A percentile compares a stretch with the other conserved stretches of the same genome.
These are phyloP conservation scores for Ophiorrhiza pumila DNA, from an alignment of 257 asterid genomes.

Conservation along the genomic window DNA sequence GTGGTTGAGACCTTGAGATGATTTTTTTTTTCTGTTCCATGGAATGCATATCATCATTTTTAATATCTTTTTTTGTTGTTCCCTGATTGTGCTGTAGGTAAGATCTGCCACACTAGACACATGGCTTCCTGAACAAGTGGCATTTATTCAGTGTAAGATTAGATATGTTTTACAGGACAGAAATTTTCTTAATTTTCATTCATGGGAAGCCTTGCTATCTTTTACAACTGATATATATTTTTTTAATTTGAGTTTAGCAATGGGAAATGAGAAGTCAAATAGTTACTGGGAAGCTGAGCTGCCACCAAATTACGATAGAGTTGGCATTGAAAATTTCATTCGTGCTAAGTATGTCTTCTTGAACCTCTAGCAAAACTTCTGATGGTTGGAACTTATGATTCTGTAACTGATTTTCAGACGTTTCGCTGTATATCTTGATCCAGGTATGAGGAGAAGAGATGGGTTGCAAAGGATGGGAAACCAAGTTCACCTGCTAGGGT, in stretches of 20 bases:
- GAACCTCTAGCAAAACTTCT: slow-evolving; percentile 2
- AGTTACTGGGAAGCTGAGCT: slow-evolving; percentile 98
- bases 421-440: slow-evolving; percentile 22
- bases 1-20: neutral
- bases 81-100: slow-evolving; percentile 52
- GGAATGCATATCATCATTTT: neutral
- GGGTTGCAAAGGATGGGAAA: slow-evolving; percentile 77
- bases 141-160: slow-evolving; percentile 88
- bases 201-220: neutral
- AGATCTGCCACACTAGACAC: slow-evolving; percentile 99
- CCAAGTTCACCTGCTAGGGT: slow-evolving; percentile 54
- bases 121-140: slow-evolving; percentile 99
- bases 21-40: neutral
- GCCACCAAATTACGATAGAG: slow-evolving; percentile 97
- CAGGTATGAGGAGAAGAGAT: slow-evolving; percentile 96
- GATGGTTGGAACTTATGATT: neutral
- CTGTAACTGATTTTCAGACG: slow-evolving; percentile 22
- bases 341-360: slow-evolving; percentile 85
- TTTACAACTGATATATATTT: neutral
- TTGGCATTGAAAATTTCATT: slow-evolving; percentile 97
- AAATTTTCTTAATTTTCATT: slow-evolving; percentile 2
- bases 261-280: slow-evolving; percentile 98
- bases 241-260: slow-evolving; percentile 49
- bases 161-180: slow-evolving; percentile 12
- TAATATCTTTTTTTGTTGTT: slow-evolving; percentile 14